Evolutionary conservation across 2,329 filamentous ascomycete species (phyloP), one percentile per base, ranked within the genome.

Genomic region (Cordyceps fumosorosea): DNA sequence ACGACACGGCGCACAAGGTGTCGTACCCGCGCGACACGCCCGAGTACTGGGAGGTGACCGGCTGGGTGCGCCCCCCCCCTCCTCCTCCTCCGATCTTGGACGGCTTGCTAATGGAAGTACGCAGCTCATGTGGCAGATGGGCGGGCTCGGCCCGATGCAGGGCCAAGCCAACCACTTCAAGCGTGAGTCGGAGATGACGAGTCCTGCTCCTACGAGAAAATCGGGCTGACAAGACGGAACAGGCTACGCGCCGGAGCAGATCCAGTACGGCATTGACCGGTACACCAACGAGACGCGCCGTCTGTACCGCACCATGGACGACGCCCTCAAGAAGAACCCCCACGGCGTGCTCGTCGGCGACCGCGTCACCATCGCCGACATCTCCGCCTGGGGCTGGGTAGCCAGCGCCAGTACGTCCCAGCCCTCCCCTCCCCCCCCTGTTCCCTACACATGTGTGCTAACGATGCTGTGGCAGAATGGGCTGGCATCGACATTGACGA

Each of bases 251-350:
- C 89, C 90, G 0, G 89, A 93, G 72, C 86, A 84, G 72, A 93
- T 96, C 69, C 80, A 87, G 69, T 96, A 96, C 72, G 91, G 89
- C 65, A 85, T 96, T 61, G 85, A 90, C 70, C 84, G 92, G 54
- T 96, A 96, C 77, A 78, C 81, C 70, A 95, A 91, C 71, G 92
- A 96, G 77, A 91, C 89, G 0, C 82, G 88, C n/a, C 86, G 92
- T 16, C 80, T 96, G 1, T 96, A 95, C 77, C 80, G 85, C 57
- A 88, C 91, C 22, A 78, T 96, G 63, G 87, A 96, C 70, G 84
- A 82, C 54, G 86, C 92, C 61, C 83, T 96, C 50, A 73, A 76
- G 65, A 79, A 80, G 69, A 81, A 81, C 5, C 71, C 74, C 3
- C 83, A 80, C 0, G 83, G 82, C 14, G 88, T 80, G 71, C 75